Conservation (phyloP, 2,329 filamentous ascomycete genomes). For the Aureobasidium sp. region DNA sequence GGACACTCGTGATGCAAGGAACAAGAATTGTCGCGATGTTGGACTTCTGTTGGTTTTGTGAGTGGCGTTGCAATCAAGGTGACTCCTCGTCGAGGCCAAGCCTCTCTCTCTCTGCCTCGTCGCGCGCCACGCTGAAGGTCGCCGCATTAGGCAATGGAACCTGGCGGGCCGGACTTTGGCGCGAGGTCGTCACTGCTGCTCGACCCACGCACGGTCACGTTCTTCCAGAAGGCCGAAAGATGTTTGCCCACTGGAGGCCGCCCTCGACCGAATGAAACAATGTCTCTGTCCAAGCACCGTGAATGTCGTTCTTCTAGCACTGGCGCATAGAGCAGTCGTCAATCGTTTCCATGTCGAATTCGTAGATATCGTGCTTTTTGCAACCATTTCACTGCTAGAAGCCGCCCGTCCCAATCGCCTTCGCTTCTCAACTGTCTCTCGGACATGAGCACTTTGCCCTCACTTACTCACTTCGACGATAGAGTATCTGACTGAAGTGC, state of each 20-base stretch:
- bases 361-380: slow-evolving; percentile 1
- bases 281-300: background rate
- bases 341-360: background rate
- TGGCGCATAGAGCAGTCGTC: background rate
- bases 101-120: background rate
- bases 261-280: background rate
- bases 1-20: background rate
- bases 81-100: background rate
- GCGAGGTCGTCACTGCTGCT: background rate
- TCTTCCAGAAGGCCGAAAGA: slow-evolving; percentile 13
- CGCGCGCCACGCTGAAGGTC: background rate
- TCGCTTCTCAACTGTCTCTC: background rate
- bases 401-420: slow-evolving; percentile 1
- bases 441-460: slow-evolving; percentile 1
- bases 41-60: background rate
- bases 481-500: background rate
- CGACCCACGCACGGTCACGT: slow-evolving; percentile 6
- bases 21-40: background rate
- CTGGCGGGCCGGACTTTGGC: slow-evolving; percentile 1
- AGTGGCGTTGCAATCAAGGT: background rate
- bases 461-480: background rate
- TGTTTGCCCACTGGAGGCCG: slow-evolving; percentile 5
- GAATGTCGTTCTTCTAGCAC: background rate
- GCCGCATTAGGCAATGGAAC: background rate
- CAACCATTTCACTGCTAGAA: background rate